Evolutionary conservation across 352 stramenopile species (phyloP).

Genomic region (Pythium rishiriense): DNA sequence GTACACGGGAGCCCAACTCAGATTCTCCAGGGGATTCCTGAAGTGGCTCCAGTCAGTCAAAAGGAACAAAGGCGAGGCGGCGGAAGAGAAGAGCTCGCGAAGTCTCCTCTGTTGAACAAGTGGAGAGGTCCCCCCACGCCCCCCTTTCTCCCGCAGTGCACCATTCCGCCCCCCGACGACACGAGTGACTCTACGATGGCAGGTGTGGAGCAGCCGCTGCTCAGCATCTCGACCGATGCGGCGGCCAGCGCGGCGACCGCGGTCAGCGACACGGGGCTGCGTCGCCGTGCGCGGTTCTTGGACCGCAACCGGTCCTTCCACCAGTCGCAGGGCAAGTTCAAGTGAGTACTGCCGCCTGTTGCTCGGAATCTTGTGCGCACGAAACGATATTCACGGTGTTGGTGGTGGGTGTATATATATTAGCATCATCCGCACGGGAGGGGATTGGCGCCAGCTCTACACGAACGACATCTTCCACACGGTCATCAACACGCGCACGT

Average conservation of each 20-base stretch:
- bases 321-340: slow-evolving; percentile 71
- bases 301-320: slow-evolving; percentile 65
- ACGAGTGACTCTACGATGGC: slow-evolving; percentile 14
- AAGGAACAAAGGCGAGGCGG: background rate
- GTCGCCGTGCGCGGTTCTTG: slow-evolving; percentile 46
- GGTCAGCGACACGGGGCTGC: slow-evolving; percentile 12
- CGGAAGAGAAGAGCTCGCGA: background rate
- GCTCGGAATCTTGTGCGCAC: too few relatives aligned
- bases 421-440: slow-evolving; percentile 65
- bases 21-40: background rate
- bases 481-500: slow-evolving; percentile 85
- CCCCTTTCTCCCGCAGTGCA: background rate
- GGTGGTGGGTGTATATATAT: background rate
- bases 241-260: background rate
- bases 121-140: too few relatives aligned
- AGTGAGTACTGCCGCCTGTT: too few relatives aligned
- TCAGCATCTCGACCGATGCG: slow-evolving; percentile 23
- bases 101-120: background rate
- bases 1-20: slow-evolving; percentile 15
- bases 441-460: slow-evolving; percentile 84
- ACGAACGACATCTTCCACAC: slow-evolving; percentile 87
- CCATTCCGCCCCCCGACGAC: slow-evolving; percentile 1
- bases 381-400: background rate
- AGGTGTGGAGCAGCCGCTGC: slow-evolving; percentile 36
- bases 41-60: slow-evolving; percentile 25